Conservation (phyloP, 192 early-diverging fungal species). For the Spizellomyces punctatus region DNA sequence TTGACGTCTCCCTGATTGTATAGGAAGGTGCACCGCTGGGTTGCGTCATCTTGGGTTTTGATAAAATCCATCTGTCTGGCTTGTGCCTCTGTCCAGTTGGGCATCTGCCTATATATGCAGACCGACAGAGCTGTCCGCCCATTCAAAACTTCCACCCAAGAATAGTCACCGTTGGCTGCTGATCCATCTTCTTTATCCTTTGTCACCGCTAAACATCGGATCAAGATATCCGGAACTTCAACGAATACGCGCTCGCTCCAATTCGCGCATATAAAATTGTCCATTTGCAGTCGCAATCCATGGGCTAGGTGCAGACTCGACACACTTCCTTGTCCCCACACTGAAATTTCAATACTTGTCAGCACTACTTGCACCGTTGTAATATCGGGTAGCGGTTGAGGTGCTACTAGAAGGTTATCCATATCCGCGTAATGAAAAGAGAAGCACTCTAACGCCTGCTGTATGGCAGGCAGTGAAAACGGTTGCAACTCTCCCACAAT, state of each 20-base stretch:
- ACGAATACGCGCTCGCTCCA: slow-evolving; percentile 58
- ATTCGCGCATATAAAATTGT: slow-evolving; percentile 62
- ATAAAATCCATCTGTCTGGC: slow-evolving; percentile 65
- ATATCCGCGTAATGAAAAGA: slow-evolving; percentile 65
- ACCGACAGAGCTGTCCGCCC: slow-evolving; percentile 58
- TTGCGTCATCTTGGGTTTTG: slow-evolving; percentile 61
- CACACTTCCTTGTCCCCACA: slow-evolving; percentile 57
- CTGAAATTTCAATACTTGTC: slow-evolving; percentile 58
- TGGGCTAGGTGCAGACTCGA: slow-evolving; percentile 55
- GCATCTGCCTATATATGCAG: slow-evolving; percentile 55
- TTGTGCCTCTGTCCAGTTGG: slow-evolving; percentile 51
- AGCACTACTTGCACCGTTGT: slow-evolving; percentile 61
- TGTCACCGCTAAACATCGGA: slow-evolving; percentile 55
- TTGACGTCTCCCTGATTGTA: slow-evolving; percentile 28
- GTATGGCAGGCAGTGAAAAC: slow-evolving; percentile 55
- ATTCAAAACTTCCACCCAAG: slow-evolving; percentile 73
- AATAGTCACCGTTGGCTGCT: slow-evolving; percentile 18
- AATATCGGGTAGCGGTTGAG: slow-evolving; percentile 54
- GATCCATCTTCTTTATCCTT: slow-evolving; percentile 10
- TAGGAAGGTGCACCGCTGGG: slow-evolving; percentile 58
- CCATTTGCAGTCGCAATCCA: slow-evolving; percentile 66
- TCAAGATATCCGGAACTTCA: slow-evolving; percentile 57
- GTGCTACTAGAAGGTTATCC: slow-evolving; percentile 63
- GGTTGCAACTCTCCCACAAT: slow-evolving; percentile 71
- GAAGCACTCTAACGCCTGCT: slow-evolving; percentile 59